These are phyloP conservation scores for Eucalyptus lansdowneana DNA, from an alignment of 345 rosid genomes.

Conservation along the genomic window DNA sequence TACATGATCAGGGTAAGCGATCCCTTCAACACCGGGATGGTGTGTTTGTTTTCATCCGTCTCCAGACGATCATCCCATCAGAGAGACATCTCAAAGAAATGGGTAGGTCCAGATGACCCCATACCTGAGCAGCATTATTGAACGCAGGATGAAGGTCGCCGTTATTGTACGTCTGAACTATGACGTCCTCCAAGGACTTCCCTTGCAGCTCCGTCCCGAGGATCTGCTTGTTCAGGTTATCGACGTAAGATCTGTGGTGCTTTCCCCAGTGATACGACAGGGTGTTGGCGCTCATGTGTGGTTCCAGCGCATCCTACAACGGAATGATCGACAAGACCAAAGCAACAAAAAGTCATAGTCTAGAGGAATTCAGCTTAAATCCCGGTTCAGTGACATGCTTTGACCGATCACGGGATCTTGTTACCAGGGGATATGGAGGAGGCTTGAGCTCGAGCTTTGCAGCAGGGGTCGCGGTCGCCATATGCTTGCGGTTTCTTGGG, in stretches of 20 bases:
- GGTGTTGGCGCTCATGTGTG: slow-evolving; percentile 78
- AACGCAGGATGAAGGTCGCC: slow-evolving; percentile 88
- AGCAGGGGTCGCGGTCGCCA: not conserved
- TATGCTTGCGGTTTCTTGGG: not conserved
- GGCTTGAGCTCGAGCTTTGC: not conserved
- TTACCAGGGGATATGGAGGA: not conserved
- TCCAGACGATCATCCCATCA: not conserved
- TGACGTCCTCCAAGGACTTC: slow-evolving; percentile 46
- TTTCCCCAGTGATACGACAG: slow-evolving; percentile 91
- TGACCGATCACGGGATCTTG: not conserved
- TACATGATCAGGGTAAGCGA: not conserved
- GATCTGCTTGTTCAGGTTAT: slow-evolving; percentile 76
- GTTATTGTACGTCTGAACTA: slow-evolving; percentile 41
- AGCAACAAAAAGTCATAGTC: not conserved
- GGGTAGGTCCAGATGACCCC: not conserved
- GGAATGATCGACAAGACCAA: not conserved
- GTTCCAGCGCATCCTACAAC: slow-evolving; percentile 70
- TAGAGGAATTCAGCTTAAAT: not conserved
- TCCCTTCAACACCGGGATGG: not conserved
- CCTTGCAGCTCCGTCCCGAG: slow-evolving; percentile 54
- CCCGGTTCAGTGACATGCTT: not conserved
- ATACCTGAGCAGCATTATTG: slow-evolving; percentile 80
- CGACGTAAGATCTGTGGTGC: slow-evolving; percentile 80
- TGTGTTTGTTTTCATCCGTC: not conserved
- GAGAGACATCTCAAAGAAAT: not conserved